phyloP scores from a whole-genome alignment of 345 rosid genomes.

The Balakata baccata region DNA sequence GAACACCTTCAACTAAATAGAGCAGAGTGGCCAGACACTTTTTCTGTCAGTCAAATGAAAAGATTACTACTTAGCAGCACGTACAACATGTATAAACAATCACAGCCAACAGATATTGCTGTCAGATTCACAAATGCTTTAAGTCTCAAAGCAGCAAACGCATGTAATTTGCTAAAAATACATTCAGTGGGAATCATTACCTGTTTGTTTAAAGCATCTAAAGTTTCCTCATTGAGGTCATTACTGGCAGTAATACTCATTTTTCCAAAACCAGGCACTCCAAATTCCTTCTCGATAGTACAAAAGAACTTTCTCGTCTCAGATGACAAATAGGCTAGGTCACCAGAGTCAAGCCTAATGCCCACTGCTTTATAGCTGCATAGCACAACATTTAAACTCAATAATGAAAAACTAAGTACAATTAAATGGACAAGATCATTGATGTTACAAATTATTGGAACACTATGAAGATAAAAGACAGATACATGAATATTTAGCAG shows the following conservation, averaged over 20 bases:
- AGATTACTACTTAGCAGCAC: not conserved
- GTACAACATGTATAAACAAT: no score
- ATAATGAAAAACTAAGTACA: conserved; percentile 12
- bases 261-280: conserved; percentile 63
- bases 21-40: not conserved
- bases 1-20: not conserved
- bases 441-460: not conserved
- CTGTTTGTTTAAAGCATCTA: conserved; percentile 95
- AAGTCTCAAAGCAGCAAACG: not conserved
- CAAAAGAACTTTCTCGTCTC: conserved; percentile 72
- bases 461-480: not conserved
- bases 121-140: not conserved
- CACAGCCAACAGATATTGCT: not conserved
- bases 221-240: conserved; percentile 92
- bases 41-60: not conserved
- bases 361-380: conserved; percentile 84
- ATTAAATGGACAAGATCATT: not conserved
- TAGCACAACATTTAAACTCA: conserved; percentile 22
- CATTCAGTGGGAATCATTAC: conserved; percentile 26
- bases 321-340: conserved; percentile 81
- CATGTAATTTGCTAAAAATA: not conserved
- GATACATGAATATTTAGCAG: not conserved
- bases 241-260: conserved; percentile 83
- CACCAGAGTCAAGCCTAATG: conserved; percentile 95
- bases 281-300: conserved; percentile 66